Evolutionary conservation across 129 eudicot species (phyloP), one percentile per base, ranked within the genome.

Genomic region (Flaveria robusta): DNA sequence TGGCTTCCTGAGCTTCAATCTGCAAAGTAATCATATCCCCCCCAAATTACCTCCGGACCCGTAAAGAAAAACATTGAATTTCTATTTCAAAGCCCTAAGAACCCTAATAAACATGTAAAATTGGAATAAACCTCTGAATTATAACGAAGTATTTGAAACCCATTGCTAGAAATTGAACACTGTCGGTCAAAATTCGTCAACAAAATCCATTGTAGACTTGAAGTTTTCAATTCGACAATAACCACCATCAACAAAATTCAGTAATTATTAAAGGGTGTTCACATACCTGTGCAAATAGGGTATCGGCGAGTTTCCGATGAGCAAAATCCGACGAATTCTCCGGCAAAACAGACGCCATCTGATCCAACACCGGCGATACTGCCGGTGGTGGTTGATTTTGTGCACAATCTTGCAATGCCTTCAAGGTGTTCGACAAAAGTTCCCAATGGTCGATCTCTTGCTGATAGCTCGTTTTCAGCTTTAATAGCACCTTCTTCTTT

Each of bases 1-100:
- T 78, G 18, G 90, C 91, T 82, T 85, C 98, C 64, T 93, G 90
- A 50, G 87, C 88, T 80, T 88, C 88, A 51, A 72, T 89, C 97
- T 93, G 66, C 75, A 79, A 45, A 69, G 29, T 23, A 60, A 14
- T 27, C 75, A 51, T 70, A 18, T 39, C 22, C 20, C 31, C 59
- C 56, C 50, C 49, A 66, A 80, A 76, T 79, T 18, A 79, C 50
- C 18, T 72, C 47, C 74, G 65, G 51, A 20, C 56, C 49, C 77
- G 66, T 70, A 46, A 14, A 22, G 1, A 50, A 76, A 64, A 18
- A 34, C 47, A 10, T 26, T 55, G 2, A 72, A 50, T 62, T 31
- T 16, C 77, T 19, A 78, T 59, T 39, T 18, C 55, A 77, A 31
- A 56, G 23, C 64, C 63, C 65, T 20, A 78, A 49, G 19, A 56